Evolutionary conservation across 2,329 filamentous ascomycete genomes (phyloP), one percentile per base, ranked within the genome.

Genomic region (Fusarium bactridioides): DNA sequence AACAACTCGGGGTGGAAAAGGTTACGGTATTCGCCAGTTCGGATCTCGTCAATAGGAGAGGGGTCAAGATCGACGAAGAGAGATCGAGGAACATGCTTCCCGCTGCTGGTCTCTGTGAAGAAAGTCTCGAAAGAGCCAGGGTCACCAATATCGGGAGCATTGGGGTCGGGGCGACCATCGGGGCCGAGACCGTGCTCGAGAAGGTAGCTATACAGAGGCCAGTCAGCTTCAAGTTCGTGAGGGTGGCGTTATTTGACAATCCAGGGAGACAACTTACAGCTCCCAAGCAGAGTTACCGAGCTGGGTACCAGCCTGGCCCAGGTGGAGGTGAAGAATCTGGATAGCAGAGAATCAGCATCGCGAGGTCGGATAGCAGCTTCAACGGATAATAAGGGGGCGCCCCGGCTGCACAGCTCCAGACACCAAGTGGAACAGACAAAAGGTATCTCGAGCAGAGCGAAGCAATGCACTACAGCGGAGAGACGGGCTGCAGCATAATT

Each of bases 241-340:
- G 38, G 38, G 64, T 50, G 65, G 48, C 25, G 31, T 57, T 40
- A 47, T 45, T 54, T 53, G 59, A 61, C 29, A 38, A 61, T 61
- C 64, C 73, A 72, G 76, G 59, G 78, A 77, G 79, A 75, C 62
- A 72, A 85, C 90, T 80, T 88, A 93, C 91, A 93, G 90, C 84
- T 93, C 91, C 91, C 91, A 93, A 77, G 91, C 91, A 80, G 89
- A 91, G 86, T 92, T 92, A 80, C 91, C 91, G 73, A 93, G 89
- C 88, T 93, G 91, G 80, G 87, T 89, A 84, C 91, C 91, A 84
- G 91, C 91, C 86, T 93, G 88, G 82, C 88, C 88, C 78, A 90
- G 82, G 81, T 90, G 88, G 80, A 90, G 83, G 83, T 90, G 88
- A 83, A 90, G 85, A 83, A 90, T 86, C 88, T 90, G 70, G 61